These are phyloP conservation scores for Suillus tomentosus DNA, from an alignment of 768 basidiomycete genomes.

Conservation along the genomic window DNA sequence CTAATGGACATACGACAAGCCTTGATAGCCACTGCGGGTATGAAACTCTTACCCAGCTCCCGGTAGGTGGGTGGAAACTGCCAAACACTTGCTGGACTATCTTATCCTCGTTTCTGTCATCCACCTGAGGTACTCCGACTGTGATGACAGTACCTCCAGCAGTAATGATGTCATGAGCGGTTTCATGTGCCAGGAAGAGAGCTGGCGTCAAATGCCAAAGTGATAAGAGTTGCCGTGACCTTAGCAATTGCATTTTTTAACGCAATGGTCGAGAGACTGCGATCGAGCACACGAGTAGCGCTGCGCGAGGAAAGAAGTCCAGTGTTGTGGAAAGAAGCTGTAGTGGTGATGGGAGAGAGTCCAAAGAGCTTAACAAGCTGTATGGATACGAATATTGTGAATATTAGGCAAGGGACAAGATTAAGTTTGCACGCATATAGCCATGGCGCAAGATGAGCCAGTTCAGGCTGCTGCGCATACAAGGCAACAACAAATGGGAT, in stretches of 20 bases:
- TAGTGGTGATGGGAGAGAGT: slow-evolving; percentile 41
- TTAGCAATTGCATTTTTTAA: slow-evolving; percentile 17
- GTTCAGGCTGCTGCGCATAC: slow-evolving; percentile 28
- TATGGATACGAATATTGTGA: slow-evolving; percentile 40
- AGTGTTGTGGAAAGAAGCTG: slow-evolving; percentile 39
- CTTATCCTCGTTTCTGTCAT: slow-evolving; percentile 10
- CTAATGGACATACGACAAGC: slow-evolving; percentile 12
- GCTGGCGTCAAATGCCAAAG: slow-evolving; percentile 30
- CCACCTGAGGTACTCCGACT: not conserved
- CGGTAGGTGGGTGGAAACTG: slow-evolving; percentile 11
- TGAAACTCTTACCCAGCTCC: slow-evolving; percentile 16
- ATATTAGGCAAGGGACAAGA: slow-evolving; percentile 32
- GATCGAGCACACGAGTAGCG: slow-evolving; percentile 40
- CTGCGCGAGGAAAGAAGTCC: slow-evolving; percentile 37
- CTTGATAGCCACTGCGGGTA: slow-evolving; percentile 20
- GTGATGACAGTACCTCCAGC: slow-evolving; percentile 33
- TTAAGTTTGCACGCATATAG: slow-evolving; percentile 32
- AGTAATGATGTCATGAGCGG: slow-evolving; percentile 33
- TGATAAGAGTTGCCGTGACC: slow-evolving; percentile 18
- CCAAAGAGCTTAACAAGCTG: slow-evolving; percentile 38
- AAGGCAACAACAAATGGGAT: slow-evolving; percentile 35
- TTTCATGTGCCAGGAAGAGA: slow-evolving; percentile 32
- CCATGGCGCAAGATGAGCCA: slow-evolving; percentile 36
- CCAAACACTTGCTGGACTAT: not conserved
- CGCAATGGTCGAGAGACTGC: slow-evolving; percentile 20